phyloP scores from a whole-genome alignment of 345 rosid genomes.

The Arabis hirsuta region DNA sequence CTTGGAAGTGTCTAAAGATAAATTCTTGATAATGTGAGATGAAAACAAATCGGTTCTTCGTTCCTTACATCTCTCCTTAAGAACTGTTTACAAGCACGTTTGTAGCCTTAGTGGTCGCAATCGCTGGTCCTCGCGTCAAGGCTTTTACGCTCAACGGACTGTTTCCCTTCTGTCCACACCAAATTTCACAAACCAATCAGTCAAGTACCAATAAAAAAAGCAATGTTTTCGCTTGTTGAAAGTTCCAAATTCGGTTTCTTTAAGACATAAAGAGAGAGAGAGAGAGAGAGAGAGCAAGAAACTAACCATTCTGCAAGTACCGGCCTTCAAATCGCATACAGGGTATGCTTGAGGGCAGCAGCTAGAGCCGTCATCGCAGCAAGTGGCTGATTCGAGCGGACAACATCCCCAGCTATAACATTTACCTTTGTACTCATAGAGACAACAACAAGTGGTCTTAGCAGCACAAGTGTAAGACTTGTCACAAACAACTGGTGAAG shows the following conservation, averaged over 20 bases:
- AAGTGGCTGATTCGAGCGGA: slow-evolving; percentile 77
- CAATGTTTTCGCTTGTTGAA: not conserved
- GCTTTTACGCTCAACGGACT: slow-evolving; percentile 63
- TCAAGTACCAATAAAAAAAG: not conserved
- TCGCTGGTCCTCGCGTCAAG: slow-evolving; percentile 58
- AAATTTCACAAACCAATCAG: slow-evolving; percentile 18
- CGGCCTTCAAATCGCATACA: slow-evolving; percentile 62
- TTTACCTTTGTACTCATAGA: slow-evolving; percentile 51
- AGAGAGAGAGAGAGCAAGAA: not conserved
- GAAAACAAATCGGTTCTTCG: slow-evolving; percentile 1
- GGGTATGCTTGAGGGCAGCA: slow-evolving; percentile 88
- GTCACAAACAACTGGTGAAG: slow-evolving; percentile 55
- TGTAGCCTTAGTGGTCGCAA: slow-evolving; percentile 37
- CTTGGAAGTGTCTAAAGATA: slow-evolving; percentile 24
- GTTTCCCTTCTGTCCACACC: slow-evolving; percentile 57
- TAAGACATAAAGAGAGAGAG: not conserved
- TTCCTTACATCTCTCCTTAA: slow-evolving; percentile 34
- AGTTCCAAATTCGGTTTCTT: not conserved
- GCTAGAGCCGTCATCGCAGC: slow-evolving; percentile 75
- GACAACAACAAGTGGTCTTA: slow-evolving; percentile 78
- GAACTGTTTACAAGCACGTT: slow-evolving; percentile 38
- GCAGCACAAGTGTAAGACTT: slow-evolving; percentile 61
- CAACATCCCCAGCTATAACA: slow-evolving; percentile 98
- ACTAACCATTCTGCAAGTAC: slow-evolving; percentile 76
- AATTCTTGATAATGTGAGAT: slow-evolving; percentile 18